Evolutionary conservation across 805 yeast species (phyloP).

Genomic region (Myxozyma neglecta): DNA sequence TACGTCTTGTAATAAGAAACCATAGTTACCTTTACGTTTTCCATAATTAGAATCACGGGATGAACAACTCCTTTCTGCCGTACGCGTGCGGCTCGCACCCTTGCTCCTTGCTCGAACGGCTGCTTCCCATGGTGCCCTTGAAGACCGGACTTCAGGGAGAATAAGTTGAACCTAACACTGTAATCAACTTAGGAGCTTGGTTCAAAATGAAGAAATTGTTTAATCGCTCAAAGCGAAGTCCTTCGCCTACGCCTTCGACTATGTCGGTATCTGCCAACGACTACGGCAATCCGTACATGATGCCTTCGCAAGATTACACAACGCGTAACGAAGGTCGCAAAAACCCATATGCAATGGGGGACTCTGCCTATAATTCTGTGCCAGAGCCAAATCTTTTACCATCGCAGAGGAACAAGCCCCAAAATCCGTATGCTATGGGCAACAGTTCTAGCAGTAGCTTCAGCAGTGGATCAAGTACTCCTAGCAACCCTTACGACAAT

Average conservation of each 20-base stretch:
- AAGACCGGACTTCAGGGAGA: no score
- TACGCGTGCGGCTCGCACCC: no score
- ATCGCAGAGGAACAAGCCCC: not conserved
- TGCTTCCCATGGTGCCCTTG: no score
- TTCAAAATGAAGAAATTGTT: constrained; percentile 6
- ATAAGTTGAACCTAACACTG: no score
- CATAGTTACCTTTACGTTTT: no score
- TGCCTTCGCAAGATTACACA: constrained; percentile 3
- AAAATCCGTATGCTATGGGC: constrained; percentile 2
- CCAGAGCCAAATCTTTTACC: not conserved
- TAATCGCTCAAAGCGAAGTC: constrained; percentile 6
- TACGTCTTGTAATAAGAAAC: no score
- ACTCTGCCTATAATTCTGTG: constrained; percentile 10
- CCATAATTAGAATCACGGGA: no score
- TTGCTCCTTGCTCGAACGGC: no score
- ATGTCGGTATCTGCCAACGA: not conserved
- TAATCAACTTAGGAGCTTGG: not conserved
- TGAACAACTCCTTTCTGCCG: no score
- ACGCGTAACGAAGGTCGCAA: constrained; percentile 1
- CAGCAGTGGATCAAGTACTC: not conserved
- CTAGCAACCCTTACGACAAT: constrained; percentile 11
- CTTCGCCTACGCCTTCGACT: constrained; percentile 7
- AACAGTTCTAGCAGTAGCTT: not conserved
- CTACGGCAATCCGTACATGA: constrained; percentile 11
- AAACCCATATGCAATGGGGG: constrained; percentile 21